Conservation (phyloP, 1,139 yeast genomes). For the Scheffersomyces insectosa region DNA sequence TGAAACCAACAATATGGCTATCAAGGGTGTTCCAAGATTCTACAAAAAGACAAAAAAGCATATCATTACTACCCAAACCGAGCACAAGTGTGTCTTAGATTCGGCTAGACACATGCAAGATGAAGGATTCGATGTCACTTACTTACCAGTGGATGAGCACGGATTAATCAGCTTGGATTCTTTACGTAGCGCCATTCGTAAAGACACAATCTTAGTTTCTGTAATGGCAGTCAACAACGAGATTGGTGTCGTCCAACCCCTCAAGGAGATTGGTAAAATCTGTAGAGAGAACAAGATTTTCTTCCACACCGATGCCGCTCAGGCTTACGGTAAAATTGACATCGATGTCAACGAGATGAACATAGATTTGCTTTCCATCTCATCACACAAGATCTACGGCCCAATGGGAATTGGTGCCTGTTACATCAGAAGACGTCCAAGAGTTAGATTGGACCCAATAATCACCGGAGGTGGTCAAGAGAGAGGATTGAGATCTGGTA, state of each 20-base stretch:
- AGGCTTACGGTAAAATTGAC: constrained; percentile 92
- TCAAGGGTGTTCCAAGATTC: constrained; percentile 94
- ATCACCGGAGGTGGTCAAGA: constrained; percentile 99
- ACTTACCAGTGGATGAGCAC: constrained; percentile 76
- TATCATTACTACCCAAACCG: constrained; percentile 94
- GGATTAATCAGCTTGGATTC: constrained; percentile 81
- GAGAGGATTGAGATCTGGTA: constrained; percentile 96
- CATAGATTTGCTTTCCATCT: constrained; percentile 88
- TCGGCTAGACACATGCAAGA: constrained; percentile 93
- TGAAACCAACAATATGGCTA: constrained; percentile 90
- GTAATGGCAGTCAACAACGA: constrained; percentile 98
- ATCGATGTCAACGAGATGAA: constrained; percentile 92
- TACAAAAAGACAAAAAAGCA: constrained; percentile 88
- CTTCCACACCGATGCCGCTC: constrained; percentile 99
- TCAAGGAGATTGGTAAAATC: constrained; percentile 87
- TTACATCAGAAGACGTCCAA: constrained; percentile 94
- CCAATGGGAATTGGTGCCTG: constrained; percentile 98
- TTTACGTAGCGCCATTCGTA: constrained; percentile 79
- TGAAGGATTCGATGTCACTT: constrained; percentile 96
- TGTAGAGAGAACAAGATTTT: constrained; percentile 87
- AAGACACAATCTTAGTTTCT: constrained; percentile 90
- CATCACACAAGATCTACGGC: constrained; percentile 96
- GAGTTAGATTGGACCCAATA: constrained; percentile 94
- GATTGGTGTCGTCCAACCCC: constrained; percentile 96
- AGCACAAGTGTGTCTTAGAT: constrained; percentile 96